Percentiles rank a stretch among this genome's conserved stretches.
Conservation (phyloP, 305 asterid genomes). For the Withania somnifera region DNA sequence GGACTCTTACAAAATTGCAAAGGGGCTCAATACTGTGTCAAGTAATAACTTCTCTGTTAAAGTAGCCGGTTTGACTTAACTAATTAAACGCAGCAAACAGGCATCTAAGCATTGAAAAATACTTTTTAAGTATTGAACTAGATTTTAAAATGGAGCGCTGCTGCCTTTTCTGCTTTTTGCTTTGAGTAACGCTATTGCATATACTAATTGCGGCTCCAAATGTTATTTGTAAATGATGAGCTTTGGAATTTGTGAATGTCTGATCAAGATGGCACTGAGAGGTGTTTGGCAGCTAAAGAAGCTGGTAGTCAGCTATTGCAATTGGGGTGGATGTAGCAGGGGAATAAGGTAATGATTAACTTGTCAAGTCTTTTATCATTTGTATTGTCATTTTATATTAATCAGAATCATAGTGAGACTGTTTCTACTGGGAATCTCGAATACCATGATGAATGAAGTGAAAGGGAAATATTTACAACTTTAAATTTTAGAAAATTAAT, state of each 20-base stretch:
- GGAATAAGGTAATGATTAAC: constrained; percentile 47
- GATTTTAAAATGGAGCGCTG: background rate
- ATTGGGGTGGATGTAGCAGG: constrained; percentile 88
- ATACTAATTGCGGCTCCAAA: background rate
- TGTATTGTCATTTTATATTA: background rate
- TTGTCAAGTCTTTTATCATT: background rate
- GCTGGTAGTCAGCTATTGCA: constrained; percentile 57
- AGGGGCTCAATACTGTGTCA: too few relatives aligned
- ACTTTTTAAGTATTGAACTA: too few relatives aligned
- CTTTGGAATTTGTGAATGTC: background rate
- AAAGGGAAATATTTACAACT: background rate
- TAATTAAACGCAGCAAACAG: too few relatives aligned
- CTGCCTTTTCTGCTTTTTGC: background rate
- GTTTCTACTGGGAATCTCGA: background rate
- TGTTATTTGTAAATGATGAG: background rate
- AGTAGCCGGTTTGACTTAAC: too few relatives aligned
- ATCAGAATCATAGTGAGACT: background rate
- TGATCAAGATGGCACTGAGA: constrained; percentile 25
- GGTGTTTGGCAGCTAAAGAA: constrained; percentile 47
- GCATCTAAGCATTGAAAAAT: too few relatives aligned
- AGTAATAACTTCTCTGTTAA: too few relatives aligned
- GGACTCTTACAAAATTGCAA: too few relatives aligned
- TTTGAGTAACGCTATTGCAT: background rate
- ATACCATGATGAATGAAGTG: background rate
- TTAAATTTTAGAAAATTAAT: background rate